A percentile compares a stretch with the other conserved stretches of the same genome.
Conservation (phyloP, 2,329 filamentous ascomycete species). For the Daldinia eschscholtzii region DNA sequence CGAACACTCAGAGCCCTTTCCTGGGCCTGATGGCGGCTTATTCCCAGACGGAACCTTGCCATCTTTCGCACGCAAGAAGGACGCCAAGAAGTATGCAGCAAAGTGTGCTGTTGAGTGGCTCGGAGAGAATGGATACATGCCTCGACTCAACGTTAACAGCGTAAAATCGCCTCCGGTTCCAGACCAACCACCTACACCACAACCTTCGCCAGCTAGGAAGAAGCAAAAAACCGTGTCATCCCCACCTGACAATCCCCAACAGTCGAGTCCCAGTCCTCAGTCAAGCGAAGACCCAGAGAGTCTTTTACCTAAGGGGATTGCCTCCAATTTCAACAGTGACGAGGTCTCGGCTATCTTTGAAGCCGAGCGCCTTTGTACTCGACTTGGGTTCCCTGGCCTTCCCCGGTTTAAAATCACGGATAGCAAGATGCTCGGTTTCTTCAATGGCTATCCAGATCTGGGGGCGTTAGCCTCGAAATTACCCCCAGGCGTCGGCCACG, state of each 20-base stretch:
- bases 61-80: slow-evolving; percentile 63
- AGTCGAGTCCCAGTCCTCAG: slow-evolving; percentile 29
- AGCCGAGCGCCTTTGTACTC: slow-evolving; percentile 53
- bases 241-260: slow-evolving; percentile 44
- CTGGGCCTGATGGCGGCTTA: slow-evolving; percentile 51
- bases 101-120: slow-evolving; percentile 62
- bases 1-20: slow-evolving; percentile 43
- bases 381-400: slow-evolving; percentile 49
- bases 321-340: slow-evolving; percentile 41
- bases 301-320: slow-evolving; percentile 15
- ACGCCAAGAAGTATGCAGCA: slow-evolving; percentile 67
- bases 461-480: slow-evolving; percentile 30
- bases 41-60: slow-evolving; percentile 49
- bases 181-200: slow-evolving; percentile 47
- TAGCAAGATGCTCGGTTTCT: slow-evolving; percentile 51
- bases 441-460: slow-evolving; percentile 52
- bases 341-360: slow-evolving; percentile 39
- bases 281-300: slow-evolving; percentile 9
- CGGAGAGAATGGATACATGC: slow-evolving; percentile 49
- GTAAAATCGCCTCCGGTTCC: slow-evolving; percentile 43
- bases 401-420: slow-evolving; percentile 54
- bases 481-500: slow-evolving; percentile 25
- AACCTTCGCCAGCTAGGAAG: slow-evolving; percentile 48
- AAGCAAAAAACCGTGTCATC: slow-evolving; percentile 19
- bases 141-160: slow-evolving; percentile 18